A percentile compares a stretch with the other conserved stretches of the same genome.
These are phyloP conservation scores for Dactylellina sp. DNA, from an alignment of 2,329 filamentous ascomycete species.

Conservation along the genomic window DNA sequence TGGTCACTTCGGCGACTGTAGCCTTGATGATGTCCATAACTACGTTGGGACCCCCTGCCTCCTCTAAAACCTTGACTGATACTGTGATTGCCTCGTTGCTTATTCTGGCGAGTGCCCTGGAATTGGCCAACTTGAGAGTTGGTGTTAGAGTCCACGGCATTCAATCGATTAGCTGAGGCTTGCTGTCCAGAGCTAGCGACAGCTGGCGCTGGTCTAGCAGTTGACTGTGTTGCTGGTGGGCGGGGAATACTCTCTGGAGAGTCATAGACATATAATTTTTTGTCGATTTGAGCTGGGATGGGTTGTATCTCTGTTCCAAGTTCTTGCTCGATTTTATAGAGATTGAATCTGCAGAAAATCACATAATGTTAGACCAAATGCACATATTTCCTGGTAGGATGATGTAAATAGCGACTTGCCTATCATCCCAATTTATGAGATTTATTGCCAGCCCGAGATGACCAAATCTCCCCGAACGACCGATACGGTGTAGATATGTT, in stretches of 20 bases:
- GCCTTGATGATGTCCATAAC: slow-evolving; percentile 34
- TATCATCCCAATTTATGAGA: slow-evolving; percentile 98
- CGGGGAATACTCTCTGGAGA: slow-evolving; percentile 93
- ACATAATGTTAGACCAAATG: neutral
- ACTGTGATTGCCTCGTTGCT: slow-evolving; percentile 31
- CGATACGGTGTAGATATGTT: slow-evolving; percentile 97
- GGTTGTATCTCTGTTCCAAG: slow-evolving; percentile 96
- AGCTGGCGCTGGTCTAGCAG: slow-evolving; percentile 1
- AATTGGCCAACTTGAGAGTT: slow-evolving; percentile 19
- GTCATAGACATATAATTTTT: slow-evolving; percentile 98
- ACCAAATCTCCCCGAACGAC: slow-evolving; percentile 95
- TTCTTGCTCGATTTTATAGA: slow-evolving; percentile 98
- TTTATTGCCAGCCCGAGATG: slow-evolving; percentile 98
- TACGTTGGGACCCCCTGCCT: slow-evolving; percentile 34
- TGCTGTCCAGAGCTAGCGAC: neutral
- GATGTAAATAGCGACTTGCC: slow-evolving; percentile 44
- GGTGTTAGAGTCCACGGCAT: slow-evolving; percentile 12
- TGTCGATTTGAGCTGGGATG: slow-evolving; percentile 95
- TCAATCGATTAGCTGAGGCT: slow-evolving; percentile 6
- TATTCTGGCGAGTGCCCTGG: slow-evolving; percentile 30
- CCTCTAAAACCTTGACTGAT: slow-evolving; percentile 30
- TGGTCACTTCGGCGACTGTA: slow-evolving; percentile 43
- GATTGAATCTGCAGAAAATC: slow-evolving; percentile 76
- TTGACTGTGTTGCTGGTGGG: slow-evolving; percentile 69
- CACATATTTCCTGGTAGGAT: neutral